Percentiles rank a stretch among this genome's conserved stretches.
Evolutionary conservation across 192 early-diverging fungal species (phyloP).

Genomic region (Coemansia sp.): DNA sequence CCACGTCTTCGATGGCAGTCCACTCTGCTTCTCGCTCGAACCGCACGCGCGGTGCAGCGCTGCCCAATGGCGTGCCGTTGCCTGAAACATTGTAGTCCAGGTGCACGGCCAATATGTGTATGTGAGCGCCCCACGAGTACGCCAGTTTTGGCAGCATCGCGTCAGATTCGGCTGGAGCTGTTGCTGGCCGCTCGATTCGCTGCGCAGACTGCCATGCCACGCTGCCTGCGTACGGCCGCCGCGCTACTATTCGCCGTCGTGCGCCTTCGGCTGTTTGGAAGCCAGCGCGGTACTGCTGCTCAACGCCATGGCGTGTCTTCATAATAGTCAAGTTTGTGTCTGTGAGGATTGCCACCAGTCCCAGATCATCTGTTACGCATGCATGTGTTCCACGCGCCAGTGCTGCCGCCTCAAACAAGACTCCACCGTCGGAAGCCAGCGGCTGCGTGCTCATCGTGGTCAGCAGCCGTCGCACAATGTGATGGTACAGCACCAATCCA

Average conservation of each 20-base stretch:
- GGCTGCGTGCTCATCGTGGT: constrained; percentile 44
- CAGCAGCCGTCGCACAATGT: constrained; percentile 45
- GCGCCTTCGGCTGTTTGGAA: constrained; percentile 6
- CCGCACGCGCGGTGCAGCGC: constrained; percentile 15
- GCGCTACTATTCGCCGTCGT: constrained; percentile 19
- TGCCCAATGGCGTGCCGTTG: constrained; percentile 32
- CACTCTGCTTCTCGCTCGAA: constrained; percentile 28
- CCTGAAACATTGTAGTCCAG: constrained; percentile 30
- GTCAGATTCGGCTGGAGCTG: constrained; percentile 21
- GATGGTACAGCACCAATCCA: constrained; percentile 48
- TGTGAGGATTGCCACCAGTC: constrained; percentile 43
- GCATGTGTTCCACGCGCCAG: constrained; percentile 25
- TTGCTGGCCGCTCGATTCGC: constrained; percentile 21
- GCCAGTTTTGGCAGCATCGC: constrained; percentile 30
- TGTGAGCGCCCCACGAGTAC: constrained; percentile 37
- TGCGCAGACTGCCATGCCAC: constrained; percentile 47
- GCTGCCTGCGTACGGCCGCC: constrained; percentile 44
- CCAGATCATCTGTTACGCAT: constrained; percentile 37
- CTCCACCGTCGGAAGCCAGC: constrained; percentile 10
- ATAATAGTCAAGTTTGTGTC: constrained; percentile 25
- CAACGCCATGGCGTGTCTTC: constrained; percentile 30
- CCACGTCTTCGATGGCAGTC: constrained; percentile 46
- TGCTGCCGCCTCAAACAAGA: constrained; percentile 34
- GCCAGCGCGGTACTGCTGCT: constrained; percentile 30
- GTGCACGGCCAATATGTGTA: constrained; percentile 18